Evolutionary conservation across 2,329 filamentous ascomycete species (phyloP).

Genomic region (Trichoderma koningii): DNA sequence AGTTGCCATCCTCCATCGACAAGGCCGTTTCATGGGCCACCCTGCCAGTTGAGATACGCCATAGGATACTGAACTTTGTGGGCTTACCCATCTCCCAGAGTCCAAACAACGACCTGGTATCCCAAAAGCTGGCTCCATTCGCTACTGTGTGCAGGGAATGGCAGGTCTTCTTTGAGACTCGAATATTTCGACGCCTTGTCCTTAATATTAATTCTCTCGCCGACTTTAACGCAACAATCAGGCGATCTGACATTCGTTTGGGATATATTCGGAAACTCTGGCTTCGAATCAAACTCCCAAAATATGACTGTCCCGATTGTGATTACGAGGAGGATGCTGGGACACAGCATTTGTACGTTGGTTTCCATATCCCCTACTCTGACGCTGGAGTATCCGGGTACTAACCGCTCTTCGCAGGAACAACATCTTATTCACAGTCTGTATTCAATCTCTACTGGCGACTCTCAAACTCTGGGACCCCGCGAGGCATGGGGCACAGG

Average conservation of each 20-base stretch:
- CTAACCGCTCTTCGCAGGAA: background rate
- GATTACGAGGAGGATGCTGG: slow-evolving; percentile 1
- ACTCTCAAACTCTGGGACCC: slow-evolving; percentile 16
- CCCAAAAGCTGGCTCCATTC: slow-evolving; percentile 2
- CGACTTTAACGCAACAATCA: background rate
- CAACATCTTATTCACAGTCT: slow-evolving; percentile 11
- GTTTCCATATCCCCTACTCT: background rate
- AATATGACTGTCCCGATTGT: slow-evolving; percentile 9
- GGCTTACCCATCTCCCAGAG: background rate
- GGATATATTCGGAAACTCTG: slow-evolving; percentile 4
- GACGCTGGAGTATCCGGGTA: background rate
- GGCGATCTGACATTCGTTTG: background rate
- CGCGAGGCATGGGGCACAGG: background rate
- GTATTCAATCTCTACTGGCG: slow-evolving; percentile 14
- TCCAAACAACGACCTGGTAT: background rate
- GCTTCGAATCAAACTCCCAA: slow-evolving; percentile 1
- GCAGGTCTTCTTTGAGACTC: slow-evolving; percentile 6
- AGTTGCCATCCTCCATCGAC: background rate
- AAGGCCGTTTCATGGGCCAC: background rate
- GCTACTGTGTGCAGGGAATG: slow-evolving; percentile 16
- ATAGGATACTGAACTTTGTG: background rate
- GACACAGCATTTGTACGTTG: slow-evolving; percentile 11
- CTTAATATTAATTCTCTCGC: slow-evolving; percentile 1
- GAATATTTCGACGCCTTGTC: slow-evolving; percentile 13
- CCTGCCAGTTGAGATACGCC: slow-evolving; percentile 16